Percentiles rank a stretch among this genome's conserved stretches.
These are phyloP conservation scores for Thalassiosira ordinaria DNA, from an alignment of 352 stramenopile species.

Conservation along the genomic window DNA sequence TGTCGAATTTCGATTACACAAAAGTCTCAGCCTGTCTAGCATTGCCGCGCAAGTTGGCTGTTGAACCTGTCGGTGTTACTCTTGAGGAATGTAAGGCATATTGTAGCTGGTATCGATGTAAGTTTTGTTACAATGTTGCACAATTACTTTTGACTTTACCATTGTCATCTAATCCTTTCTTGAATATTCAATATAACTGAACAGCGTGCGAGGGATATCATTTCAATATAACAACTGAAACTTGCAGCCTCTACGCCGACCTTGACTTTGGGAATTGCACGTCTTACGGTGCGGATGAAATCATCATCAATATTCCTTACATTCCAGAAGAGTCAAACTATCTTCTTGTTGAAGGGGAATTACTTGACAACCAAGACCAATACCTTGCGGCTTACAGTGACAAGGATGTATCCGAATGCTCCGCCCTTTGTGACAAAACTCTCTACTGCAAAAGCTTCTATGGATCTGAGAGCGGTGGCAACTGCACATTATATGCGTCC, in stretches of 20 bases:
- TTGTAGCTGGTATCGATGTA: slow-evolving; percentile 13
- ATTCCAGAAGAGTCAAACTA: neutral
- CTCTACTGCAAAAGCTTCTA: slow-evolving; percentile 20
- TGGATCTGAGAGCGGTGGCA: neutral
- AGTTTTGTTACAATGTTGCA: neutral
- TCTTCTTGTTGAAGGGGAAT: neutral
- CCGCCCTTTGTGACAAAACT: slow-evolving; percentile 8
- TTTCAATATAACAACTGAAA: neutral
- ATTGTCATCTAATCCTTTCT: neutral
- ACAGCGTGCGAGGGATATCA: slow-evolving; percentile 15
- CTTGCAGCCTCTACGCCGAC: slow-evolving; percentile 8
- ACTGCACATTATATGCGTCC: slow-evolving; percentile 7
- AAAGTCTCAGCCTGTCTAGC: slow-evolving; percentile 16
- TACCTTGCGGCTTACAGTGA: neutral
- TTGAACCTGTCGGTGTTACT: neutral
- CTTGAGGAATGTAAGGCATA: slow-evolving; percentile 25
- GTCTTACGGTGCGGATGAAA: neutral
- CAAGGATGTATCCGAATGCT: slow-evolving; percentile 9
- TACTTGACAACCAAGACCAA: neutral
- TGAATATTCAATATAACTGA: too few relatives aligned
- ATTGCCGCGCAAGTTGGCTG: neutral
- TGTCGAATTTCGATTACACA: slow-evolving; percentile 13
- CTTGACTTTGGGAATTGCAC: slow-evolving; percentile 12
- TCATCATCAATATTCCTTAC: slow-evolving; percentile 16
- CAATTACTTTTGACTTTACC: neutral